Conservation (phyloP, 345 rosid species). For the Microcos paniculata region DNA sequence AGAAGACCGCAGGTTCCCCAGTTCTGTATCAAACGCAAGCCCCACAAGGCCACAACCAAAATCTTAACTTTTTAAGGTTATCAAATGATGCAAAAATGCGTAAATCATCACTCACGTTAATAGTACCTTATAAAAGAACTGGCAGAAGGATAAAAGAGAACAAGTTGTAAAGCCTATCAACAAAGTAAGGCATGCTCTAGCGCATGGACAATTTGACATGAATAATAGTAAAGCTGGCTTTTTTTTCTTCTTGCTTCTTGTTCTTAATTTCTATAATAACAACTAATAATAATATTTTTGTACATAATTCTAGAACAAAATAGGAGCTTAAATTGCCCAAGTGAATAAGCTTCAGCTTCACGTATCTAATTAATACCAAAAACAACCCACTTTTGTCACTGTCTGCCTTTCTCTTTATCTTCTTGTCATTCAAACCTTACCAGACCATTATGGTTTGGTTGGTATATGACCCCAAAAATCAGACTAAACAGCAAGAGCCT, state of each 20-base stretch:
- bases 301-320: constrained; percentile 28
- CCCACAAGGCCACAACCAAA: not conserved
- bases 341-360: not conserved
- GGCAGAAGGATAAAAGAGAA: not conserved
- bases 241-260: constrained; percentile 24
- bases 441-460: constrained; percentile 20
- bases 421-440: constrained; percentile 23
- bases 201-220: not conserved
- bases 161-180: not conserved
- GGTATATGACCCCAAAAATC: constrained; percentile 34
- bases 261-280: constrained; percentile 6
- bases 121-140: constrained; percentile 19
- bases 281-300: not conserved
- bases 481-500: constrained; percentile 14
- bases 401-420: not conserved
- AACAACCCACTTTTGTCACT: constrained; percentile 9
- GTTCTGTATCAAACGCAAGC: not conserved
- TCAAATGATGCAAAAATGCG: constrained; percentile 9
- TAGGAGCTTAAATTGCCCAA: constrained; percentile 8
- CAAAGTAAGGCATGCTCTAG: not conserved
- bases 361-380: not conserved
- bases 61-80: not conserved
- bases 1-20: not conserved
- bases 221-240: constrained; percentile 30
- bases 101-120: constrained; percentile 8